Conservation (phyloP, 1,139 yeast species). For the Pichia inconspicua region DNA sequence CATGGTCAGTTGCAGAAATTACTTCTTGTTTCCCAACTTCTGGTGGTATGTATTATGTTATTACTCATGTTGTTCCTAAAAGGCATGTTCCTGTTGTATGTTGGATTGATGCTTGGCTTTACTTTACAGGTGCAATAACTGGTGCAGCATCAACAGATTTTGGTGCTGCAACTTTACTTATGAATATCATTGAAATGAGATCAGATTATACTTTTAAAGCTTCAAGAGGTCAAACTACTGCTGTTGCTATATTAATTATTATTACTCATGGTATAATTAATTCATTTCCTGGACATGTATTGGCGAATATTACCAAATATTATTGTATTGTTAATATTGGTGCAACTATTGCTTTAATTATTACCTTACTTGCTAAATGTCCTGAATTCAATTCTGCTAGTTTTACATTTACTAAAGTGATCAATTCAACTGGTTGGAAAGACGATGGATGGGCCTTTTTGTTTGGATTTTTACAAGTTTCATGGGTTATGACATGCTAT, state of each 20-base stretch:
- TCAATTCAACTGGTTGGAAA: constrained; percentile 30
- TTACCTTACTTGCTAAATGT: constrained; percentile 29
- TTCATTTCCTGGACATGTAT: constrained; percentile 35
- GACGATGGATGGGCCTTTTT: constrained; percentile 30
- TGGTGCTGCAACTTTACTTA: constrained; percentile 33
- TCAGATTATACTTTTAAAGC: constrained; percentile 33
- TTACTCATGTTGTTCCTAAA: constrained; percentile 29
- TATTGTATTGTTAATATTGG: constrained; percentile 38
- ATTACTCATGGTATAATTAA: constrained; percentile 35
- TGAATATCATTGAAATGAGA: constrained; percentile 37
- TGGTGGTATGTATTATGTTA: constrained; percentile 56
- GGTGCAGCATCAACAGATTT: constrained; percentile 34
- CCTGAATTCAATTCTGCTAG: constrained; percentile 26
- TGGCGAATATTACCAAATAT: constrained; percentile 34
- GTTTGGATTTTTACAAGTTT: constrained; percentile 30
- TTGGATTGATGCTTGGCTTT: constrained; percentile 42
- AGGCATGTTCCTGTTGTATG: constrained; percentile 28
- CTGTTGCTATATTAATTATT: constrained; percentile 36
- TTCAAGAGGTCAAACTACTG: constrained; percentile 34
- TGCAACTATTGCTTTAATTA: constrained; percentile 32
- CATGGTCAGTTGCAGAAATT: constrained; percentile 56
- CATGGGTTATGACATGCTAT: constrained; percentile 33
- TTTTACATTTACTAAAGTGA: constrained; percentile 25
- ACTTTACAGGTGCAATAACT: constrained; percentile 37
- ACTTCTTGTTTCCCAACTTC: constrained; percentile 68